phyloP scores from a whole-genome alignment of 2,329 filamentous ascomycete genomes.

The Whalleya microplaca region DNA sequence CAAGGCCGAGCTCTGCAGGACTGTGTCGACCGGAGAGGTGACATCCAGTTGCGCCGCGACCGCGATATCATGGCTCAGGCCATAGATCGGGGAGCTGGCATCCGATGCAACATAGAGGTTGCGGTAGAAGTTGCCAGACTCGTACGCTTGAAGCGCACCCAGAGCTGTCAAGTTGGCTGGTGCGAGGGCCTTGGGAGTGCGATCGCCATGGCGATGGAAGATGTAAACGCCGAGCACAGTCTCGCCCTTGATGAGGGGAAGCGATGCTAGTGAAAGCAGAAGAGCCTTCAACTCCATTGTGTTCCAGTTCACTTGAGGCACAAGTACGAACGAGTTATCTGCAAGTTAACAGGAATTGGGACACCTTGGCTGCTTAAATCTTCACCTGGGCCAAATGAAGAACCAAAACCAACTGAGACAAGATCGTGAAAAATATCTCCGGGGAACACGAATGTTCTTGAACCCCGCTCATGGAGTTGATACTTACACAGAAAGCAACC shows the following conservation, averaged over 20 bases:
- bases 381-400: neutral
- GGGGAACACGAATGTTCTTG: neutral
- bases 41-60: conserved; percentile 72
- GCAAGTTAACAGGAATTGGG: neutral
- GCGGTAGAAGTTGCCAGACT: conserved; percentile 76
- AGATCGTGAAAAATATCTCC: neutral
- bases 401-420: neutral
- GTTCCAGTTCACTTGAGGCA: neutral
- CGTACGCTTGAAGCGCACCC: conserved; percentile 75
- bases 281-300: conserved; percentile 47
- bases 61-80: conserved; percentile 68
- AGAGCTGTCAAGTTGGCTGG: conserved; percentile 77
- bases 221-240: conserved; percentile 81
- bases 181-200: conserved; percentile 75
- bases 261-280: conserved; percentile 45
- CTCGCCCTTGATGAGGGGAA: conserved; percentile 54
- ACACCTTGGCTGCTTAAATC: neutral
- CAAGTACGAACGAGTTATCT: neutral
- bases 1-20: conserved; percentile 78
- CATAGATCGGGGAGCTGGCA: conserved; percentile 63
- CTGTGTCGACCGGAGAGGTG: conserved; percentile 72
- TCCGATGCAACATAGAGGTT: conserved; percentile 70
- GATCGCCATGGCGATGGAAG: conserved; percentile 89
- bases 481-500: neutral
- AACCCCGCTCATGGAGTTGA: neutral